These are phyloP conservation scores for Lactifluus hygrophoroides DNA, from an alignment of 768 basidiomycete species.

Conservation along the genomic window DNA sequence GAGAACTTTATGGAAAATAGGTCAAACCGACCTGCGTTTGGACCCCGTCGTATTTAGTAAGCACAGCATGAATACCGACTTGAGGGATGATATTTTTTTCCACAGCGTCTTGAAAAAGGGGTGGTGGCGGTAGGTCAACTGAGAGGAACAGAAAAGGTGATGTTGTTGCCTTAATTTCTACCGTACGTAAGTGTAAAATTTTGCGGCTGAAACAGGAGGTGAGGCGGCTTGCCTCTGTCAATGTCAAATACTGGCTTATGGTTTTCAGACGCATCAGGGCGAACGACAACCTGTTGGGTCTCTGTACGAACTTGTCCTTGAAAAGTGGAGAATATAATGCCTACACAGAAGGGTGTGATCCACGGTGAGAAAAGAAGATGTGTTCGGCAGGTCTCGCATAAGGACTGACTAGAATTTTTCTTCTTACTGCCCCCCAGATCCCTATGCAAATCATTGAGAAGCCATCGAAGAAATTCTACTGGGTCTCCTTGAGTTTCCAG, in stretches of 20 bases:
- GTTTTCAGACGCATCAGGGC: constrained; percentile 63
- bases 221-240: constrained; percentile 61
- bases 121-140: constrained; percentile 94
- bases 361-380: not conserved
- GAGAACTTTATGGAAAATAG: not conserved
- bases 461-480: constrained; percentile 91
- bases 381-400: constrained; percentile 1
- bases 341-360: constrained; percentile 31
- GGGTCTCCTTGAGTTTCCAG: constrained; percentile 95
- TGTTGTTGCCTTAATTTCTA: constrained; percentile 76
- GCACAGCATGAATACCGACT: constrained; percentile 81
- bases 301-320: constrained; percentile 92
- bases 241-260: constrained; percentile 91
- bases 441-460: constrained; percentile 87
- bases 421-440: constrained; percentile 94
- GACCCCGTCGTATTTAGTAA: constrained; percentile 89
- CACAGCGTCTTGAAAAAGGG: constrained; percentile 89
- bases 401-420: constrained; percentile 71
- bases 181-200: not conserved
- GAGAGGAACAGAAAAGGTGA: constrained; percentile 96
- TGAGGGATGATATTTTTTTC: constrained; percentile 99
- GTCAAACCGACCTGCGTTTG: constrained; percentile 63
- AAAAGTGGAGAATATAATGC: constrained; percentile 87
- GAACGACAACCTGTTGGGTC: constrained; percentile 86
- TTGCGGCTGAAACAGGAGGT: not conserved